These are phyloP conservation scores for Dacryopinax spathularia DNA, from an alignment of 768 basidiomycete species.

Conservation along the genomic window DNA sequence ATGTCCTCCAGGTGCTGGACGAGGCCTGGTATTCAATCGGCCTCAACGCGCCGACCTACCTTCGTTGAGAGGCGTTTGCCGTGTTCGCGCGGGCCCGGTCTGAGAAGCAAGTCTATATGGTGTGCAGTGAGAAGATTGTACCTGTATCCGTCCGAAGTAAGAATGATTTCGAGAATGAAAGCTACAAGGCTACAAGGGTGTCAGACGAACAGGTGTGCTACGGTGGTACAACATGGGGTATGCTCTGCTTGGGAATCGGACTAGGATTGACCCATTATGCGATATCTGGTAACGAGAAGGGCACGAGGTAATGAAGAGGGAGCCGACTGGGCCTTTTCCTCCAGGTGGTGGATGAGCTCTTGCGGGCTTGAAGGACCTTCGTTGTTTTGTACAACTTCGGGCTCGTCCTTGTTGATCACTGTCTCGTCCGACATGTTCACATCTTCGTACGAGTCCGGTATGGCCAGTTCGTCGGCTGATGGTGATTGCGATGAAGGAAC, in stretches of 20 bases:
- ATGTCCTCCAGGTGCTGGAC: slow-evolving; percentile 38
- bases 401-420: too few species aligned
- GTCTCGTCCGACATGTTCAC: too few species aligned
- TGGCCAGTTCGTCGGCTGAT: too few species aligned
- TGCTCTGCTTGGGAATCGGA: neutral
- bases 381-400: too few species aligned
- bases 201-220: neutral
- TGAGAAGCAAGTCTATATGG: too few species aligned
- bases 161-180: neutral
- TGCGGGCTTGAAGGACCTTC: too few species aligned
- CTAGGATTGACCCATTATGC: neutral
- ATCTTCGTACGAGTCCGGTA: too few species aligned
- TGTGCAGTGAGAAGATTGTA: too few species aligned
- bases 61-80: too few species aligned
- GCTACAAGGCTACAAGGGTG: neutral
- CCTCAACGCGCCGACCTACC: neutral
- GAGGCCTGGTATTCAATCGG: slow-evolving; percentile 31
- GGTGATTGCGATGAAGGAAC: too few species aligned
- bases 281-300: neutral
- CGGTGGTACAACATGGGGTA: neutral
- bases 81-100: too few species aligned
- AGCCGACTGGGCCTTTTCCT: neutral
- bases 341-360: too few species aligned
- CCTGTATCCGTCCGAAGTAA: neutral
- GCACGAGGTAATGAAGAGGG: neutral